Conservation (phyloP, 805 yeast species). For the Barnettozyma salicaria region DNA sequence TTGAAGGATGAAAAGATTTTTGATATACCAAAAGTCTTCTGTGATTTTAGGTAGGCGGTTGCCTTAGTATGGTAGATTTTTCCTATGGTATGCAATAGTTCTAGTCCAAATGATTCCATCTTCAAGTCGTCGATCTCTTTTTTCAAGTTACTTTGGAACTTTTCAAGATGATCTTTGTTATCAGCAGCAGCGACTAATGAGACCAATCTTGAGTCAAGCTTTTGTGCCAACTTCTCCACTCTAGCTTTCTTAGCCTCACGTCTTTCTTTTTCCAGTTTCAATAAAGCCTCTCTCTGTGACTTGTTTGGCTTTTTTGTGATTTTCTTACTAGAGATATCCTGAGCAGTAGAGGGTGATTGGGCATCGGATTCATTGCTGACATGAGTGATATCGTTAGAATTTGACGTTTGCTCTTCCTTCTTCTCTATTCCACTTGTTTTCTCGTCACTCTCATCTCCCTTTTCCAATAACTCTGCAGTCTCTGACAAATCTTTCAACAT, state of each 20-base stretch:
- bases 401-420: too few relatives aligned
- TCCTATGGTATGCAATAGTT: conserved; percentile 79
- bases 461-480: conserved; percentile 43
- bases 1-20: conserved; percentile 76
- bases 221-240: conserved; percentile 43
- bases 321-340: neutral
- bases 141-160: conserved; percentile 45
- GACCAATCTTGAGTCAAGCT: conserved; percentile 43
- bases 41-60: conserved; percentile 62
- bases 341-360: neutral
- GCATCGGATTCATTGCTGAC: too few relatives aligned
- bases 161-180: conserved; percentile 41
- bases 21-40: conserved; percentile 80
- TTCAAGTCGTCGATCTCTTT: conserved; percentile 75
- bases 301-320: conserved; percentile 22
- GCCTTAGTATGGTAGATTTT: conserved; percentile 72
- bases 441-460: too few relatives aligned
- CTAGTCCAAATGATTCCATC: conserved; percentile 92
- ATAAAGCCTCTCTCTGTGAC: conserved; percentile 44
- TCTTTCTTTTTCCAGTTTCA: conserved; percentile 48
- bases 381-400: neutral
- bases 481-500: conserved; percentile 58
- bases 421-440: too few relatives aligned
- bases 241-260: conserved; percentile 44
- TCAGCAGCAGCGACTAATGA: conserved; percentile 40